Evolutionary conservation across 2,329 filamentous ascomycete genomes (phyloP), one percentile per base, ranked within the genome.

Genomic region (Ceratocystis destructans): DNA sequence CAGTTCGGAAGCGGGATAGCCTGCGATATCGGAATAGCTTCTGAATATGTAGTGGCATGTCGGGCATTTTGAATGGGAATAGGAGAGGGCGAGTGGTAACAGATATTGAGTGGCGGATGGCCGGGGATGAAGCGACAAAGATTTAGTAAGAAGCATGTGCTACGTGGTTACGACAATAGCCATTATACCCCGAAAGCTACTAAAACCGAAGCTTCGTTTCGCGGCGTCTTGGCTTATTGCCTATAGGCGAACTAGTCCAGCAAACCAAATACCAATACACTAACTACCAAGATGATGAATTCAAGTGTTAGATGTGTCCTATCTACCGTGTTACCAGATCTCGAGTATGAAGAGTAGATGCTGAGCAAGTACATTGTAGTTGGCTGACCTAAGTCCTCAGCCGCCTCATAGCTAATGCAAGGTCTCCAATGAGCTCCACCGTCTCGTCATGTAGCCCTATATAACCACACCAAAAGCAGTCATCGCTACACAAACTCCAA

Each of bases 401-500:
- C 4, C 48, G 48, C 28, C 48, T 53, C 8, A 53, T 25, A 5
- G 48, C 48, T 4, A 15, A 2, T 25, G 48, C 22, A 2, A 53
- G 48, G 8, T 25, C 48, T 25, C 5, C 7, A 53, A 12, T 1
- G 4, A 25, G 20, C 20, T 53, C 25, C 7, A 20, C 8, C 3
- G 17, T 20, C 12, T 8, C 28, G 2, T 59, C 15, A 12, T 31
- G 31, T 4, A 59, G 4, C 6, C n/a, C 31, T 5, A 28, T n/a
- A 12, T 55, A 22, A 2, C 62, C 62, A 28, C 62, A 64, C 62
- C 62, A 64, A 5, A 20, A 17, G 15, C 62, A 64, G 2, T 55
- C 41, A 10, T 64, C 50, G 20, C 12, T 44, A 5, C 62, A 64
- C 10, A 64, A 7, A 2, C 62, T 64, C 62, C 62, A 64, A 33